Base-by-base conservation (phyloP, 2,329 filamentous ascomycete species). In the Bipolaris zeicola region DNA sequence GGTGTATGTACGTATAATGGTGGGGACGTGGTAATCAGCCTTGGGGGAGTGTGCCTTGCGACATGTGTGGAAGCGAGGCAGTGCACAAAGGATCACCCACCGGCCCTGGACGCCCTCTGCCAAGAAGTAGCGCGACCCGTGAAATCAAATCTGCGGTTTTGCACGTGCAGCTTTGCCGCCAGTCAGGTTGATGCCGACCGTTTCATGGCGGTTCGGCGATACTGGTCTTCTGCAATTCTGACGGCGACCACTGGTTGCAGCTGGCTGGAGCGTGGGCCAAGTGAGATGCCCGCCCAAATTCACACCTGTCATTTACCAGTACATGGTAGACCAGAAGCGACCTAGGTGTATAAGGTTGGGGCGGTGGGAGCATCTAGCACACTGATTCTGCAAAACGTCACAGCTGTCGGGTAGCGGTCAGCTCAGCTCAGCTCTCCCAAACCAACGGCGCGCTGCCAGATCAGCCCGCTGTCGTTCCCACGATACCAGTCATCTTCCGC, bases 21-120 rank as follows among this genome's bases (percentile, higher is more conserved):
- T 55, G 52, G 47, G 39, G 52, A 56, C 22, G 54, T 60, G 45
- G 36, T 24, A 67, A 48, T 69, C 68, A 69, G 68, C 68, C 69
- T 72, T 52, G 62, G 44, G 37, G 53, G 52, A 53, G 51, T 65
- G 42, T 57, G 68, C 66, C 65, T 71, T 57, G 67, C 59, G 53
- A 65, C 51, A n/a, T 48, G 52, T 39, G 61, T 65, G 43, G 34
- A 36, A 50, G 51, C 20, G 57, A 49, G 66, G 65, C 63, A 65
- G 68, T 67, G 67, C 66, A 63, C 47, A 53, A 39, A 42, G 28
- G 46, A 52, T 38, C 45, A 34, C 33, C 34, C 46, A 33, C 45
- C 48, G 56, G 44, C 48, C 52, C 46, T 41, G 46, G 46, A 45
- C 10, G 52, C 58, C 43, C 7, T 36, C 44, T 52, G 61, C 42